Percentiles rank a stretch among this genome's conserved stretches.
Conservation (phyloP, 2,329 filamentous ascomycete species). For the Dactylellina parvicollis region DNA sequence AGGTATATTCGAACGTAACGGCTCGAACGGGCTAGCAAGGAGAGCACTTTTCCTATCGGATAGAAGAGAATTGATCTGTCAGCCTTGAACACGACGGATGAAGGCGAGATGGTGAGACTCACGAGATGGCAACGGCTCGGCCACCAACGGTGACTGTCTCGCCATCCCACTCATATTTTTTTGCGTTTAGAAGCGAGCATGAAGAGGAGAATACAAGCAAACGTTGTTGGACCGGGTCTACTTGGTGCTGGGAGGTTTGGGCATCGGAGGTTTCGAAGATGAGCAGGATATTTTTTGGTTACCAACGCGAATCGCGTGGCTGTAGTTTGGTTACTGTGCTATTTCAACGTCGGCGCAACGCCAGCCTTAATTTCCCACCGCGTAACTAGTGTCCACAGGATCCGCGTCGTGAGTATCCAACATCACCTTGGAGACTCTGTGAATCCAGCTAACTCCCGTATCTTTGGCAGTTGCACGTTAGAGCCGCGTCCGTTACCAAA, state of each 20-base stretch:
- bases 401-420: conserved; percentile 18
- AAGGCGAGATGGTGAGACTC: background rate
- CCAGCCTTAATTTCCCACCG: conserved; percentile 1
- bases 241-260: background rate
- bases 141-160: conserved; percentile 20
- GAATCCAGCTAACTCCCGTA: conserved; percentile 6
- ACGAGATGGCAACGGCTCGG: conserved; percentile 44
- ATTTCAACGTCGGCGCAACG: conserved; percentile 29
- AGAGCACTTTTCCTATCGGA: conserved; percentile 36
- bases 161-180: conserved; percentile 39
- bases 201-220: conserved; percentile 7
- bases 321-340: background rate
- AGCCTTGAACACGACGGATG: background rate
- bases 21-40: conserved; percentile 37
- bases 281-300: background rate
- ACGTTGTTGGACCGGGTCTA: background rate
- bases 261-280: conserved; percentile 32
- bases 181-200: conserved; percentile 4
- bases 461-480: background rate
- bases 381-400: conserved; percentile 8
- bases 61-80: background rate
- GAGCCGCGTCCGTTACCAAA: conserved; percentile 20
- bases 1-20: conserved; percentile 49
- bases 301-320: conserved; percentile 31
- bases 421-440: background rate